Conservation (phyloP, 371 early-diverging fungal species). For the Zychaea mexicana region DNA sequence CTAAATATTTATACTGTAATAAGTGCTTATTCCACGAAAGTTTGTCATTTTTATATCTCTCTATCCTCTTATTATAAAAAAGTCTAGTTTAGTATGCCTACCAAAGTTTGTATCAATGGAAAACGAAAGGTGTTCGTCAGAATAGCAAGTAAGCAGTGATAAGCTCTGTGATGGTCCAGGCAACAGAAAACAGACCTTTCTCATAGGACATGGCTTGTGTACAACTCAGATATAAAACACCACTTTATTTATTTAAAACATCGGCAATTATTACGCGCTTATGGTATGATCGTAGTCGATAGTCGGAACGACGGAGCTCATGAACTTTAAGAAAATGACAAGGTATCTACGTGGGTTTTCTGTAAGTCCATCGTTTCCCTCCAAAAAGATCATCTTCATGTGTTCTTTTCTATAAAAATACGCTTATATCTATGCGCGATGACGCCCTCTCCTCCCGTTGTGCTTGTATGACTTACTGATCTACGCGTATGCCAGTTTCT, state of each 20-base stretch:
- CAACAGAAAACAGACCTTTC: no score
- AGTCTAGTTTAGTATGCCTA: no score
- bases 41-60: background rate
- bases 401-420: background rate
- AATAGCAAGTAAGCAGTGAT: no score
- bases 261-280: conserved; percentile 35
- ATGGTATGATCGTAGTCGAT: conserved; percentile 97
- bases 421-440: no score
- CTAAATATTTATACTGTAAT: conserved; percentile 7
- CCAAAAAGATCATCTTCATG: no score
- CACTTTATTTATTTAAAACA: no score
- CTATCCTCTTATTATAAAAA: background rate
- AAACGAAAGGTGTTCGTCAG: no score
- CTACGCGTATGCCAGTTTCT: conserved; percentile 75
- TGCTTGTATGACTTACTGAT: conserved; percentile 70
- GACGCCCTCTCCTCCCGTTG: background rate
- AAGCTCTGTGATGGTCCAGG: no score
- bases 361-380: no score
- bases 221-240: no score
- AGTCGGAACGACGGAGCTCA: conserved; percentile 94
- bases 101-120: no score
- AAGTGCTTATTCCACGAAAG: background rate
- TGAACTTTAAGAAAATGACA: conserved; percentile 94
- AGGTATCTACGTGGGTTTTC: conserved; percentile 61
- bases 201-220: no score